phyloP scores from a whole-genome alignment of 805 yeast genomes.

The Candida ponderosae region DNA sequence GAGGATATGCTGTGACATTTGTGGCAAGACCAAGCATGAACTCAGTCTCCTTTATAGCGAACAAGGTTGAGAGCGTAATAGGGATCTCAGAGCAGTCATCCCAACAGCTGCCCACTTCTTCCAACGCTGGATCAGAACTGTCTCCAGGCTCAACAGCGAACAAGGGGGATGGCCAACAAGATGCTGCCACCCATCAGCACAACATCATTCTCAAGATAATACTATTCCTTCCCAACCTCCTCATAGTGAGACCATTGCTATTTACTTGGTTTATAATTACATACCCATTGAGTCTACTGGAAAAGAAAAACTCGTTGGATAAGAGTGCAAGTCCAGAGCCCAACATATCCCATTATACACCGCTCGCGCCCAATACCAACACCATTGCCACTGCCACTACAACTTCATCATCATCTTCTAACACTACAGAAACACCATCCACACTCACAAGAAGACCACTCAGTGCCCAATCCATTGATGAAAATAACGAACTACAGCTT shows the following conservation, averaged over 20 bases:
- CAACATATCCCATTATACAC: too few relatives aligned
- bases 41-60: neutral
- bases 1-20: too few relatives aligned
- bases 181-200: conserved; percentile 10
- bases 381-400: neutral
- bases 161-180: too few relatives aligned
- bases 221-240: conserved; percentile 39
- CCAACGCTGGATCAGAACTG: neutral
- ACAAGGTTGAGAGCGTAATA: neutral
- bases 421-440: conserved; percentile 18
- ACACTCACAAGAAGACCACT: conserved; percentile 7
- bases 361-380: too few relatives aligned
- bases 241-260: conserved; percentile 44
- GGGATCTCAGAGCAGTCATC: neutral
- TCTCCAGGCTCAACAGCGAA: neutral
- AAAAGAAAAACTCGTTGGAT: conserved; percentile 8
- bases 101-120: neutral
- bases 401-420: conserved; percentile 9
- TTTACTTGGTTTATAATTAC: conserved; percentile 43
- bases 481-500: neutral
- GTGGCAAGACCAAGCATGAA: neutral
- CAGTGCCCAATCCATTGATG: conserved; percentile 1
- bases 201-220: conserved; percentile 18
- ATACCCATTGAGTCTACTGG: conserved; percentile 45
- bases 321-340: too few relatives aligned